Evolutionary conservation across 441 rosid species (phyloP), one percentile per base, ranked within the genome.

Genomic region (Adansonia grandidieri): DNA sequence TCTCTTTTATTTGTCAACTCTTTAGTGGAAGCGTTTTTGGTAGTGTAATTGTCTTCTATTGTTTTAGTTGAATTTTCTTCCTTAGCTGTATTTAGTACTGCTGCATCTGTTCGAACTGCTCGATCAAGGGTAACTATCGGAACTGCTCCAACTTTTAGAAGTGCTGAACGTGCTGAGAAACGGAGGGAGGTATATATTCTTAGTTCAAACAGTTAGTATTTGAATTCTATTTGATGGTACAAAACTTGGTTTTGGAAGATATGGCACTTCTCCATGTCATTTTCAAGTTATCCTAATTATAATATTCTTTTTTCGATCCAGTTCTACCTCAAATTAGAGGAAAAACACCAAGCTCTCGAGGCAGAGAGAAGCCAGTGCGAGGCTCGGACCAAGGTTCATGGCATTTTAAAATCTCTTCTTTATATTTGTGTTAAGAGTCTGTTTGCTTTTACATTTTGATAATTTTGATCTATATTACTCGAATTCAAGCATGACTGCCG

Each of bases 101-200:
- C 93, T 56, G 87, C 87, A 72, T 92, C 99, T 32, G 83, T 86
- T 75, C 87, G 95, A 79, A 87, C 93, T n/a, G 77, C 85, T 69
- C 91, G 86, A 87, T 89, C 90, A 37, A 86, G 80, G 85, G 87
- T 92, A 74, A 94, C 98, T 13, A 75, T 91, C 72, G 99, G 97
- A 74, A 77, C 87, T 32, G 97, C 99, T 83, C 99, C 99, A 3
- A 86, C 92, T 42, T 97, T 97, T 83, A 91, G 78, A 82, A 89
- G 93, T 69, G 78, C 85, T 50, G 88, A 87, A 48, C 98, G 99
- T 61, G 97, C 95, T 7, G 98, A 91, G 82, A 95, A 86, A 84
- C 92, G 99, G 58, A 94, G 6, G 79, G 97, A 96, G 97, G 99
- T 54, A 17, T 94, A 76, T 58, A 15, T 70, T 77, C 67, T 74